phyloP scores from a whole-genome alignment of 75 land plant genomes.

The Picea glauca region DNA sequence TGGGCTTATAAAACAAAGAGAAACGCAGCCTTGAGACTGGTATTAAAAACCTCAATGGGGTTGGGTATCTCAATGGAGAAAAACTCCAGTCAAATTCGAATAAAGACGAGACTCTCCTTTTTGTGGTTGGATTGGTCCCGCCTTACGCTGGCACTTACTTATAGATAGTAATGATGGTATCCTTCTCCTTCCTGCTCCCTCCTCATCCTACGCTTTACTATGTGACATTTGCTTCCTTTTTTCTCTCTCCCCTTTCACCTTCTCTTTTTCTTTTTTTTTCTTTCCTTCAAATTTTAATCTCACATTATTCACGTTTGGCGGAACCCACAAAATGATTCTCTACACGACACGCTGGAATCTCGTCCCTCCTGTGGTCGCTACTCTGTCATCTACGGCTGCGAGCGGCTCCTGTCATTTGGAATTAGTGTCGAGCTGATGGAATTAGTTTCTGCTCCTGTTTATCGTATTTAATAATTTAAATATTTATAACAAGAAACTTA shows the following conservation, averaged over 20 bases:
- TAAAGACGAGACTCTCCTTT: constrained; percentile 46
- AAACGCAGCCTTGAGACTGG: not conserved
- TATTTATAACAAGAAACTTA: not conserved
- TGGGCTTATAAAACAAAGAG: not conserved
- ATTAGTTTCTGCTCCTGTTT: too few species aligned
- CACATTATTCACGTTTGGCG: not conserved
- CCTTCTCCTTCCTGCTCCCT: not conserved
- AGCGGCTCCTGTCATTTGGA: too few species aligned
- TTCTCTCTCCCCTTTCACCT: not conserved
- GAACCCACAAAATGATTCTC: not conserved
- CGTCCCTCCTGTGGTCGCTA: not conserved
- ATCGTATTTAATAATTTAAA: not conserved
- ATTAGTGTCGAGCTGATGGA: not conserved
- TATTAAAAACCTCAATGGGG: too few species aligned
- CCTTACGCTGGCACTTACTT: constrained; percentile 8
- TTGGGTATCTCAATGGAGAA: too few species aligned
- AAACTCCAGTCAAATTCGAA: constrained; percentile 15
- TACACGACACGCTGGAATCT: constrained; percentile 4
- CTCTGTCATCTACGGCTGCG: not conserved
- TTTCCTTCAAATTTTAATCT: not conserved
- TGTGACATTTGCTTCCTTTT: not conserved
- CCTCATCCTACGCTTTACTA: not conserved
- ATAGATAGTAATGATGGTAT: constrained; percentile 7
- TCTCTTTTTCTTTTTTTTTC: not conserved
- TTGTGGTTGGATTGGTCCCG: constrained; percentile 11